phyloP scores from a whole-genome alignment of 306 rosid genomes.

The Carpinus fangiana region DNA sequence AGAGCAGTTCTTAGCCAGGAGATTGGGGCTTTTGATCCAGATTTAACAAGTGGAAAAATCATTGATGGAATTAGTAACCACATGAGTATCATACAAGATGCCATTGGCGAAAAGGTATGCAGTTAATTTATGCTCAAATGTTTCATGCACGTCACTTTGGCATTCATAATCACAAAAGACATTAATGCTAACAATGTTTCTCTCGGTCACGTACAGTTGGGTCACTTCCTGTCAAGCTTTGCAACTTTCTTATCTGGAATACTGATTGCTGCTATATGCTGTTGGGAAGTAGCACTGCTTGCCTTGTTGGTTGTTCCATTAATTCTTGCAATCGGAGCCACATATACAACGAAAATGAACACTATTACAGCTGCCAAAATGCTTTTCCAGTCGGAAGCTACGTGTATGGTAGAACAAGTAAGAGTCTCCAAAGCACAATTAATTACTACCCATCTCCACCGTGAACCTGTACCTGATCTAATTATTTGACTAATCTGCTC shows the following conservation, averaged over 20 bases:
- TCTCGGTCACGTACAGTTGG: constrained; percentile 46
- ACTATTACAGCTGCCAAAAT: constrained; percentile 56
- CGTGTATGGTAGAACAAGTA: constrained; percentile 85
- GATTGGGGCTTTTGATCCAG: constrained; percentile 84
- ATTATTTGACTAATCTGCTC: constrained; percentile 2
- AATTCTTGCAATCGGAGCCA: constrained; percentile 75
- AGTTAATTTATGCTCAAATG: constrained; percentile 9
- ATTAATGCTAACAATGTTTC: constrained; percentile 12
- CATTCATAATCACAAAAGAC: neutral
- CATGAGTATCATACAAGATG: constrained; percentile 76
- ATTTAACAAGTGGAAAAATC: constrained; percentile 65
- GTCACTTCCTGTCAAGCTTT: constrained; percentile 64
- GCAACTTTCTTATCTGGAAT: constrained; percentile 74
- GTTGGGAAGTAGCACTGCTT: constrained; percentile 16
- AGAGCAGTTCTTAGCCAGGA: constrained; percentile 76
- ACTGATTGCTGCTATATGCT: constrained; percentile 68
- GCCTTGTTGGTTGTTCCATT: constrained; percentile 57
- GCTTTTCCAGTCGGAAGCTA: constrained; percentile 64
- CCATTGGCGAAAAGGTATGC: constrained; percentile 78
- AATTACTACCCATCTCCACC: neutral
- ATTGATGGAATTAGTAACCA: constrained; percentile 73
- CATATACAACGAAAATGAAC: constrained; percentile 78
- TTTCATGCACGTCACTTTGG: neutral
- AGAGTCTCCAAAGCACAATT: neutral
- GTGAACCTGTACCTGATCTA: no score